These are phyloP conservation scores for Juglanconis juglandina DNA, from an alignment of 2,329 filamentous ascomycete species.

Conservation along the genomic window DNA sequence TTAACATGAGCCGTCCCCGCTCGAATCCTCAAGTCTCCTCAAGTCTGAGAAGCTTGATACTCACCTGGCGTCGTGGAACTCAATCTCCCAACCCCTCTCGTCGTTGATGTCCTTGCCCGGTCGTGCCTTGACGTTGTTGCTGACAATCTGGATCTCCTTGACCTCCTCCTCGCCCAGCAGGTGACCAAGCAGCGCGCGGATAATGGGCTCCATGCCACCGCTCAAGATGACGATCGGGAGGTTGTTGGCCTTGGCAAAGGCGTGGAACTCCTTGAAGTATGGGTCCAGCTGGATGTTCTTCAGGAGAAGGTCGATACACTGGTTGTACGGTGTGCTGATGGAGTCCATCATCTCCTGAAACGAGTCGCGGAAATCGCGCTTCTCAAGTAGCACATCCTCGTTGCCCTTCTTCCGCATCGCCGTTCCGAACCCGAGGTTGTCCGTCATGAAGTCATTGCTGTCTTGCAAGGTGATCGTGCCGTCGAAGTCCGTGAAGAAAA, in stretches of 20 bases:
- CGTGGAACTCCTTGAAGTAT: conserved; percentile 81
- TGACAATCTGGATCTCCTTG: conserved; percentile 81
- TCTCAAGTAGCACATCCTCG: conserved; percentile 69
- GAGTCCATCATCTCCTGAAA: conserved; percentile 93
- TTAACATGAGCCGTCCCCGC: neutral
- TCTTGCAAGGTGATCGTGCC: conserved; percentile 81
- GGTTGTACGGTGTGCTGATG: conserved; percentile 72
- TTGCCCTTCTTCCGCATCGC: conserved; percentile 71
- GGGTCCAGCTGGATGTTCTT: conserved; percentile 87
- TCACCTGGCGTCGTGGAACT: conserved; percentile 81
- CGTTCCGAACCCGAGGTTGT: conserved; percentile 81
- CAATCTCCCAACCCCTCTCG: conserved; percentile 80
- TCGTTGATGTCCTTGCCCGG: conserved; percentile 71
- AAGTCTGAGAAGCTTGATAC: conserved; percentile 19
- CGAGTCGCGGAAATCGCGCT: conserved; percentile 73
- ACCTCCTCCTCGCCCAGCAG: conserved; percentile 74
- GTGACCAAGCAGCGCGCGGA: conserved; percentile 75
- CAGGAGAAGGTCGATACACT: conserved; percentile 76
- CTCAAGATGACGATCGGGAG: conserved; percentile 90
- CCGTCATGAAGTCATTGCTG: conserved; percentile 72
- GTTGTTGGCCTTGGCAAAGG: conserved; percentile 76
- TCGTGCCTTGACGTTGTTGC: conserved; percentile 70
- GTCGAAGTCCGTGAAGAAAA: conserved; percentile 99
- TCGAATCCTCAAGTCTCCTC: conserved; percentile 7
- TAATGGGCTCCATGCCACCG: conserved; percentile 89